Percentiles rank a stretch among this genome's conserved stretches.
Evolutionary conservation across 208 protist species (phyloP).

Genomic region (Crithidia mellificae): DNA sequence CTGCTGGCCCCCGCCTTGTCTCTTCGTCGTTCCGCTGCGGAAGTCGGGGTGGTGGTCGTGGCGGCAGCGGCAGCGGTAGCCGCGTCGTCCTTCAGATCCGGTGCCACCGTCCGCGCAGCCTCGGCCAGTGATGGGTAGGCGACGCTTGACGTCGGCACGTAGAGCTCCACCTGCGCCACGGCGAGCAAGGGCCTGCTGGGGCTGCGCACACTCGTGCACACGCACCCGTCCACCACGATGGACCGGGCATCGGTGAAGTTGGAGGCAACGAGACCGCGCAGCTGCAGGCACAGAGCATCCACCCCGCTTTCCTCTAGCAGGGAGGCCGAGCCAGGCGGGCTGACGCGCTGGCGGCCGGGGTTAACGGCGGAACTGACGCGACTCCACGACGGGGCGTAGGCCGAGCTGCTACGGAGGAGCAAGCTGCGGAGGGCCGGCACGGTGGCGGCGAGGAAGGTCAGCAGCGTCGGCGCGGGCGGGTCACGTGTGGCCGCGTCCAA

Average conservation of each 20-base stretch:
- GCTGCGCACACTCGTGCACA: conserved; percentile 28
- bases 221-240: conserved; percentile 18
- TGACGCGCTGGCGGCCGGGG: background rate
- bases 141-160: conserved; percentile 18
- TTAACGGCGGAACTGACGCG: conserved; percentile 3
- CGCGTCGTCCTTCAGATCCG: conserved; percentile 6
- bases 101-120: conserved; percentile 11
- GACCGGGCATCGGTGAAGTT: conserved; percentile 27
- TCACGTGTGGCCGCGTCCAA: background rate
- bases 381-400: background rate
- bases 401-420: background rate
- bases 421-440: conserved; percentile 23
- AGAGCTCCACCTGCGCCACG: conserved; percentile 22
- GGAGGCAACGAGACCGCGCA: conserved; percentile 18
- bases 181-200: conserved; percentile 23
- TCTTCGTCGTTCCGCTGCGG: background rate
- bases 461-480: background rate
- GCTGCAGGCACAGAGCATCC: conserved; percentile 27
- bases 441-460: conserved; percentile 16
- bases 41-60: background rate
- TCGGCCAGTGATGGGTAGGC: conserved; percentile 13
- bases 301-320: conserved; percentile 30
- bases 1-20: background rate
- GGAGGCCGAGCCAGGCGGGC: background rate
- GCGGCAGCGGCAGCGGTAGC: background rate